A percentile compares a stretch with the other conserved stretches of the same genome.
Evolutionary conservation across 1,284 basidiomycete species (phyloP).

Genomic region (Cryptococcus sp.): DNA sequence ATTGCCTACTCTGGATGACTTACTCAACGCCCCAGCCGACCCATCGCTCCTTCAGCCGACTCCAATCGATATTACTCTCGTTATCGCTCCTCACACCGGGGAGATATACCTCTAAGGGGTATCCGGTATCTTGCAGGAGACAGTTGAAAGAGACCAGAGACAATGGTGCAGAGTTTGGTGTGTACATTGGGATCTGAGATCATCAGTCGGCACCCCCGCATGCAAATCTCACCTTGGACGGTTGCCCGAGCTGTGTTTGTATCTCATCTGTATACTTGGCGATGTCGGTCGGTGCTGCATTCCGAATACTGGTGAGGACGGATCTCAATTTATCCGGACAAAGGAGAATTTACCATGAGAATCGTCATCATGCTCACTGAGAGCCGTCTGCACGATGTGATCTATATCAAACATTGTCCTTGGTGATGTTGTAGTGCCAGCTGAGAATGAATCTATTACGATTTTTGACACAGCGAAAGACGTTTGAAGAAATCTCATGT

Average conservation of each 20-base stretch:
- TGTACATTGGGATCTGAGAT: conserved; percentile 35
- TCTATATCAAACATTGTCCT: conserved; percentile 26
- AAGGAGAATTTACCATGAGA: too few species aligned
- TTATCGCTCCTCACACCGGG: conserved; percentile 21
- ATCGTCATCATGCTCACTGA: conserved; percentile 38
- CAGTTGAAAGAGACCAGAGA: conserved; percentile 47
- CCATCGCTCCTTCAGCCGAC: conserved; percentile 48
- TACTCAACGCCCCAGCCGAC: conserved; percentile 53
- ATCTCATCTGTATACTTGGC: conserved; percentile 11
- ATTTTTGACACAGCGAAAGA: not conserved
- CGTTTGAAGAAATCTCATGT: not conserved
- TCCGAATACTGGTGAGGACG: too few species aligned
- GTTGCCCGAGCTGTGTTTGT: conserved; percentile 13
- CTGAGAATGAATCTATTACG: not conserved
- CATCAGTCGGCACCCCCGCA: not conserved
- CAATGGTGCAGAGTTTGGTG: conserved; percentile 25
- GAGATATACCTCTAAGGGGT: conserved; percentile 51
- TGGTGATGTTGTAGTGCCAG: not conserved
- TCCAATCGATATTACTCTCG: conserved; percentile 30
- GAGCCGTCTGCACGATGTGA: conserved; percentile 40
- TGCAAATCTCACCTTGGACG: conserved; percentile 14
- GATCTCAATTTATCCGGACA: too few species aligned
- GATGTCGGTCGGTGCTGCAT: conserved; percentile 3
- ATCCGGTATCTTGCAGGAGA: conserved; percentile 52
- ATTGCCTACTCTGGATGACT: conserved; percentile 12